Evolutionary conservation across 2,329 filamentous ascomycete species (phyloP).

Genomic region (Basipetospora sp.): DNA sequence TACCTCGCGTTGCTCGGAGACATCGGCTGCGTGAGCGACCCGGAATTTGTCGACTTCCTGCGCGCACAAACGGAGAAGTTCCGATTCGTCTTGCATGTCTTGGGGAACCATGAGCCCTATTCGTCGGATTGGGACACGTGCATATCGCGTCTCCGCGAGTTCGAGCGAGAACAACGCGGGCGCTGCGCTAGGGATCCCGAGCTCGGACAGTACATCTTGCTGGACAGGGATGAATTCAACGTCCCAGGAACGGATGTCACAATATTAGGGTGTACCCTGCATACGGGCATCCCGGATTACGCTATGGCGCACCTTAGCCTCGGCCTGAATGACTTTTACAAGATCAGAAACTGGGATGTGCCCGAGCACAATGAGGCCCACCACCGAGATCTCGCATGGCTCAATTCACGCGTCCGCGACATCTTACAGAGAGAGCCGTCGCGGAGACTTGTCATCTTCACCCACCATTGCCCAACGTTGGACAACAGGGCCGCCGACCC

Average conservation of each 20-base stretch:
- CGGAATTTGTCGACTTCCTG: conserved; percentile 32
- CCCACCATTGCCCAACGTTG: conserved; percentile 27
- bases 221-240: conserved; percentile 18
- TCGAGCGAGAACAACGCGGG: conserved; percentile 18
- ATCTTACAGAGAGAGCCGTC: conserved; percentile 4
- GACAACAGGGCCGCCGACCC: conserved; percentile 14
- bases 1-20: conserved; percentile 42
- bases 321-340: conserved; percentile 36
- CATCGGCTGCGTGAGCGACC: conserved; percentile 29
- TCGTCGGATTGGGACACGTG: conserved; percentile 21
- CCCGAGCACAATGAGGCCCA: conserved; percentile 23
- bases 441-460: conserved; percentile 21
- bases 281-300: conserved; percentile 27
- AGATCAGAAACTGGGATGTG: conserved; percentile 25
- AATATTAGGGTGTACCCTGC: conserved; percentile 27
- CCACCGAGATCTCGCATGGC: conserved; percentile 24
- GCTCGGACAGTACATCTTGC: conserved; percentile 20
- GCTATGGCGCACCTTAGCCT: conserved; percentile 23
- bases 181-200: neutral
- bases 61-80: conserved; percentile 32
- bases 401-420: too few relatives aligned
- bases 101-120: conserved; percentile 44
- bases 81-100: conserved; percentile 32
- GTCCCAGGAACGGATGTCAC: conserved; percentile 13
- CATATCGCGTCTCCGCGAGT: conserved; percentile 15